A percentile compares a stretch with the other conserved stretches of the same genome.
phyloP scores from a whole-genome alignment of 2,329 filamentous ascomycete species.

The Fusarium sp. region DNA sequence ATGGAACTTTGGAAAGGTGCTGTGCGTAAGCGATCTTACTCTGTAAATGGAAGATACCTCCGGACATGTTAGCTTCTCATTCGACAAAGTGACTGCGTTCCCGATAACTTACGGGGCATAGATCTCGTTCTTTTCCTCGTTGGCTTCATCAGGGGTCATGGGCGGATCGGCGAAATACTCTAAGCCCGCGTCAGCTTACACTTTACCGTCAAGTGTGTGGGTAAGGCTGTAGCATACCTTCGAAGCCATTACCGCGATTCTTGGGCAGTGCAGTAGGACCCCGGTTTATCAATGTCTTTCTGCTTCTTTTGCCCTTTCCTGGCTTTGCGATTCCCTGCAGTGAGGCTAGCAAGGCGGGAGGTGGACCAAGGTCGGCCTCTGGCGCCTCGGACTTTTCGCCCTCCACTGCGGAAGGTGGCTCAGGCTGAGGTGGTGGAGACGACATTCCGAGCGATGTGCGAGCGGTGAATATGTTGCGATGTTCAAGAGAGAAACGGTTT shows the following conservation, averaged over 20 bases:
- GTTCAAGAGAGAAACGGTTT: neutral
- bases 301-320: constrained; percentile 32
- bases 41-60: constrained; percentile 65
- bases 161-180: constrained; percentile 85
- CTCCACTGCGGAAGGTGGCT: neutral
- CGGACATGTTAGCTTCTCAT: constrained; percentile 29
- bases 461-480: neutral
- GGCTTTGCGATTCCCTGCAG: constrained; percentile 31
- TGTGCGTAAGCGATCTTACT: constrained; percentile 55
- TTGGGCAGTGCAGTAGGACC: constrained; percentile 58
- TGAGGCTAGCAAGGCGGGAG: constrained; percentile 14
- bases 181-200: constrained; percentile 41
- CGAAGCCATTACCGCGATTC: constrained; percentile 73
- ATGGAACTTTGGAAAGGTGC: neutral
- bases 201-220: neutral
- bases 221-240: constrained; percentile 59
- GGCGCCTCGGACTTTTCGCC: neutral
- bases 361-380: neutral
- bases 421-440: neutral
- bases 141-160: constrained; percentile 75
- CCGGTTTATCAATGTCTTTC: constrained; percentile 39
- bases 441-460: constrained; percentile 5
- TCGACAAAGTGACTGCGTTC: neutral
- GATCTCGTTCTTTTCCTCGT: constrained; percentile 71
- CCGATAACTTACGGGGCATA: constrained; percentile 70